Conservation (phyloP, 2,329 filamentous ascomycete genomes). For the Trichoderma sp. region DNA sequence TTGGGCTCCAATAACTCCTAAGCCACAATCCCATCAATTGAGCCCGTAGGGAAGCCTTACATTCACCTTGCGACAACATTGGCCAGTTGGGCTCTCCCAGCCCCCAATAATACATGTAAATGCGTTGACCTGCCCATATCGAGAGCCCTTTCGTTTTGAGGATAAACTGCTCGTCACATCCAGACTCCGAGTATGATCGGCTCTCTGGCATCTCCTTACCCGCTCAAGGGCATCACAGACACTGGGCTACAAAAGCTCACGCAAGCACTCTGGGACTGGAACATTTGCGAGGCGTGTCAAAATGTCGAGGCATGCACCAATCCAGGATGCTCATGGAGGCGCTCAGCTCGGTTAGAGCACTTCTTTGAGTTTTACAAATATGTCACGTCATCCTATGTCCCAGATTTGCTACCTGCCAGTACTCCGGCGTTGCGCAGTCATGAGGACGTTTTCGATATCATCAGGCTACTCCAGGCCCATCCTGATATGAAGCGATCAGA, state of each 20-base stretch:
- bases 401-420: background rate
- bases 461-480: background rate
- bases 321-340: background rate
- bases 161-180: background rate
- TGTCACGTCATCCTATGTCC: background rate
- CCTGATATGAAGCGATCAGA: background rate
- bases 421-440: background rate
- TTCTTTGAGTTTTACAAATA: background rate
- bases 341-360: background rate
- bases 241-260: background rate
- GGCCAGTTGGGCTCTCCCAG: background rate
- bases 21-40: background rate
- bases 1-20: background rate
- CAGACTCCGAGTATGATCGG: background rate
- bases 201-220: background rate
- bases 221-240: background rate
- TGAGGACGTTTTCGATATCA: background rate
- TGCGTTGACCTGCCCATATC: background rate
- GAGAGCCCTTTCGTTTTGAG: background rate
- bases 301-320: background rate
- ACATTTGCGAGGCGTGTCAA: background rate
- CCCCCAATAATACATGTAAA: background rate
- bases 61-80: background rate
- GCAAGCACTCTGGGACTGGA: background rate
- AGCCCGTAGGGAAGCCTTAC: background rate